Base-by-base conservation (phyloP, 306 rosid species). In the Ormosia emarginata region DNA sequence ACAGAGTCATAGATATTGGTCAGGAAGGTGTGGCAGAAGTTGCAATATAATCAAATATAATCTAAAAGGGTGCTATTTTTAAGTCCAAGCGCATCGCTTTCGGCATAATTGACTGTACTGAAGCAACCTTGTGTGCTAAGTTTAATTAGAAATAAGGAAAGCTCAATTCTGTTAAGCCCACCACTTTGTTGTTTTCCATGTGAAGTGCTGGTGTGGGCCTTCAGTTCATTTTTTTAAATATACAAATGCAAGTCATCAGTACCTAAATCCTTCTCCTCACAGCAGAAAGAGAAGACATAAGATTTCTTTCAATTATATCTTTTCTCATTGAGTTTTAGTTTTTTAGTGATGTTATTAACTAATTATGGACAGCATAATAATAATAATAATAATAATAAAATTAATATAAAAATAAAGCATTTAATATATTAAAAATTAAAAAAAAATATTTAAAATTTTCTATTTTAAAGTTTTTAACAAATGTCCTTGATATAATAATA, bases 71-170 rank as follows among this genome's bases (percentile, higher is more conserved):
- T 61, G 43, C 6, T 72, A 29, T 68, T 76, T 79, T 10, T 11
- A 34, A 29, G 74, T 43, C 29, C 24, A 82, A 78, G 67, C 13
- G 47, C 49, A 44, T 77, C 77, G 41, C 97, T 91, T 88, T 91
- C 88, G 86, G 91, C 92, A 61, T 40, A 68, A 73, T 80, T 72
- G 76, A 73, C 70, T 71, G 82, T 75, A 41, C 55, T 58, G 17
- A 79, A 50, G 79, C 85, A 69, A 82, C 3, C 92, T 80, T 88
- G 85, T 83, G 78, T 72, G 87, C 88, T 75, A 88, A 85, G 93
- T 85, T 72, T 75, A 44, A 65, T 41, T 3, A 41, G 36, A 61
- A 14, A 53, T 72, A 75, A 82, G 62, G 78, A 87, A 78, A 72
- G 75, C 74, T 59, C 72, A 59, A 37, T 81, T 66, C 24, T 1